Conservation (phyloP, 2,329 filamentous ascomycete species). For the Fusarium newnesense region DNA sequence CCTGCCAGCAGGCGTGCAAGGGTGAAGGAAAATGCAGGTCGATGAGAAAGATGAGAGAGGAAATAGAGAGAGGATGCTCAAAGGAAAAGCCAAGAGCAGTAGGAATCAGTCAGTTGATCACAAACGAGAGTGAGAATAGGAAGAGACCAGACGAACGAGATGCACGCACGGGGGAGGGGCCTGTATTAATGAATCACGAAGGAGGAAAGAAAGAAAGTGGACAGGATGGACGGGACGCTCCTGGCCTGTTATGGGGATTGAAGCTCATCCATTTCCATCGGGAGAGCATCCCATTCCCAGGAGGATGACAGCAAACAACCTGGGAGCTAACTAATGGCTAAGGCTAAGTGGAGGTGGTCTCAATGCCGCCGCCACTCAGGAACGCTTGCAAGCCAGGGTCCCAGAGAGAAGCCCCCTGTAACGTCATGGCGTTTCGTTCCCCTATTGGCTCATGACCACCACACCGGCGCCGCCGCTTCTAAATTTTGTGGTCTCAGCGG, state of each 20-base stretch:
- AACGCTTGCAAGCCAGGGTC: constrained; percentile 25
- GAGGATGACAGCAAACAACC: constrained; percentile 18
- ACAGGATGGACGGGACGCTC: background rate
- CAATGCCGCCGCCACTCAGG: constrained; percentile 38
- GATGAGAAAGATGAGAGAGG: background rate
- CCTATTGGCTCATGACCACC: constrained; percentile 19
- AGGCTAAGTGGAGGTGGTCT: constrained; percentile 25
- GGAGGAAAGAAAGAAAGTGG: constrained; percentile 21
- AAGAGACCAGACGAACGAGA: constrained; percentile 19
- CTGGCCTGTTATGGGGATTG: constrained; percentile 30
- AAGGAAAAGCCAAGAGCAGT: background rate
- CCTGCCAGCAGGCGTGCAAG: constrained; percentile 41
- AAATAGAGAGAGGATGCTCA: constrained; percentile 16
- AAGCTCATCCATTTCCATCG: constrained; percentile 24
- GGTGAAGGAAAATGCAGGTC: background rate
- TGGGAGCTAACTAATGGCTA: background rate
- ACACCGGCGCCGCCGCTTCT: constrained; percentile 25
- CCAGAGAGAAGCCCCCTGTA: constrained; percentile 24
- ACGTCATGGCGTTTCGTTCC: background rate
- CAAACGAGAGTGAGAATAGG: constrained; percentile 28
- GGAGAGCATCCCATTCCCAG: constrained; percentile 1
- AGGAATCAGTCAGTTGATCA: constrained; percentile 4
- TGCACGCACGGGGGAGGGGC: constrained; percentile 20
- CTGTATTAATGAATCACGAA: constrained; percentile 12
- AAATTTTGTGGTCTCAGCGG: constrained; percentile 35